Conservation (phyloP, 441 rosid genomes). For the Raphanus hybrid region DNA sequence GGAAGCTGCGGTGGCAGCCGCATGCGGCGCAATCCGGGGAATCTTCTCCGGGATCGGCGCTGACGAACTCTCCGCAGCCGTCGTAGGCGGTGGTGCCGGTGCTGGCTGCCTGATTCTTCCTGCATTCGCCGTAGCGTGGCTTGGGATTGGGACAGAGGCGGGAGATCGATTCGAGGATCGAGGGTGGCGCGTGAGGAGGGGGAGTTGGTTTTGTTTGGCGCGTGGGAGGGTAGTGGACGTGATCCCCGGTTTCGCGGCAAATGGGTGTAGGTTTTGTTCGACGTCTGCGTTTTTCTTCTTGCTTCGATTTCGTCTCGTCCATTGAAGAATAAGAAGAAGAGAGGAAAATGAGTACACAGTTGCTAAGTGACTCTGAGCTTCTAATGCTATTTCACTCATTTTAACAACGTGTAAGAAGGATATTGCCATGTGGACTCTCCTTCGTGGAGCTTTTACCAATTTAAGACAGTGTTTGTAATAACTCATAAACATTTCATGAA, state of each 20-base stretch:
- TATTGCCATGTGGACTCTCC: background rate
- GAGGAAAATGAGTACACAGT: background rate
- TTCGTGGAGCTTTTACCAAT: no score
- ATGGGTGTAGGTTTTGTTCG: background rate
- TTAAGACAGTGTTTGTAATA: no score
- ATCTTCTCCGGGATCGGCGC: background rate
- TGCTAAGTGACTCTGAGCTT: background rate
- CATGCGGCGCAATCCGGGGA: constrained; percentile 21
- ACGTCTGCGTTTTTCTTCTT: background rate
- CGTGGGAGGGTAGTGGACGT: constrained; percentile 28
- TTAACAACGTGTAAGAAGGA: background rate
- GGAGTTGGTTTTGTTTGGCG: background rate
- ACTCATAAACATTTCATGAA: no score
- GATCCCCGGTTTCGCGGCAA: constrained; percentile 36
- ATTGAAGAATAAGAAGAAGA: background rate
- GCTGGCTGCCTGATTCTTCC: constrained; percentile 28
- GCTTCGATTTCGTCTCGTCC: constrained; percentile 6
- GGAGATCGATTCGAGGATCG: constrained; percentile 15
- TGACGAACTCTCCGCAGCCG: constrained; percentile 42
- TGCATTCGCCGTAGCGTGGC: constrained; percentile 26
- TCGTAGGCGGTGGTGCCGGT: constrained; percentile 23
- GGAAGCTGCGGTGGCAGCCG: constrained; percentile 33
- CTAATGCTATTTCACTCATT: background rate
- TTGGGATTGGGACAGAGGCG: background rate
- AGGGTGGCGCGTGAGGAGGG: constrained; percentile 18